Base-by-base conservation (phyloP, 495 filamentous ascomycete genomes). In the Penicillium coffeae region DNA sequence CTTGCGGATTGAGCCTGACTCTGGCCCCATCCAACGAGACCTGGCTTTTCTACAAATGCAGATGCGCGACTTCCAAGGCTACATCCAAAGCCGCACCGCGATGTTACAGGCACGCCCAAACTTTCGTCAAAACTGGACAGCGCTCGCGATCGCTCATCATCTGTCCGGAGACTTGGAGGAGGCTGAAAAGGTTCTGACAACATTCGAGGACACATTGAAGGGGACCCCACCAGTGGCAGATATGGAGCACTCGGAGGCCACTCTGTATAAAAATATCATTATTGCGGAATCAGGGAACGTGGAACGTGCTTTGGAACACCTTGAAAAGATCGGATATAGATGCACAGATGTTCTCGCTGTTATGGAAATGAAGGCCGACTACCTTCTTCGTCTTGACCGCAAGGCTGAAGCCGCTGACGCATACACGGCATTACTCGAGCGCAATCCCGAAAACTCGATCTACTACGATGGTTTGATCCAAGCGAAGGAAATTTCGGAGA, bases 41-140 rank as follows among this genome's bases (percentile, higher is more conserved):
- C 74, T 99, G 42, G 92, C 92, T 30, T 77, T 92, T 41, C 81
- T 99, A 42, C 93, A 97, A 70, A 78, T 95, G 59, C 93, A 99
- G 72, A 95, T 95, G 87, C 81, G 94, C 48, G 94, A 99, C 69
- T 97, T 89, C 68, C 79, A 83, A 57, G 94, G 93, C 35, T 97
- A 96, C 55, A 82, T 96, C 51, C 83, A 91, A 63, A 96, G 88
- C 64, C 78, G 93, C 50, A 81, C 76, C 34, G 66, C 80, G 19
- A 97, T 99, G 81, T 72, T 99, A 51, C 87, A 93, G 62, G 78
- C 85, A 27, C 80, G 86, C 41, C 87, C 93, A 1, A 77, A 79
- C 32, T 57, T 90, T 42, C 79, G 93, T 51, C 87, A 90, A 68
- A 96, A 94, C 68, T 99, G 93, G 93, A 97, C 93, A 0, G 93